Base-by-base conservation (phyloP, 2,329 filamentous ascomycete species). In the Ascosphaera aggregata region DNA sequence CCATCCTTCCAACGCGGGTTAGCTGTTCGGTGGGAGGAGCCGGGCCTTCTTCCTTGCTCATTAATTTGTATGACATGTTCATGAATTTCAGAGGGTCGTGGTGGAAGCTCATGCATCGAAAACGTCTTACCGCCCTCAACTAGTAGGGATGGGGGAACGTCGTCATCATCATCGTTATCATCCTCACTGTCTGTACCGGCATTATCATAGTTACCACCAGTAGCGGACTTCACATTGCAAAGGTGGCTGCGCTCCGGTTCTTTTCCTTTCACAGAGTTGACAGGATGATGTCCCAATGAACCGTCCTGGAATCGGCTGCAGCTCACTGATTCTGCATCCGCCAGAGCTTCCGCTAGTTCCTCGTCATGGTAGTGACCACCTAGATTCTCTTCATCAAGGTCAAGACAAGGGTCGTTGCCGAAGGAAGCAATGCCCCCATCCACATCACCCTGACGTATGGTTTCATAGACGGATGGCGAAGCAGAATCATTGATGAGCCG, bases 71-170 rank as follows among this genome's bases (percentile, higher is more conserved):
- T 16, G 38, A 37, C 24, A 32, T 3, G 34, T 32, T 35, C 34
- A 16, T 32, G 36, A 30, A 11, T 37, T 36, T 34, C 34, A 37
- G 32, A 34, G 16, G 41, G 37, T 18, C 20, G 20, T 3, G 13
- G 30, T 13, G 32, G 18, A 19, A 18, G 31, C 3, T 18, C n/a
- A 16, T 18, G n/a, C 34, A 35, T 16, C 9, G 34, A 15, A 16
- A 16, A 8, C 5, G 34, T 57, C 42, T 50, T 57, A 44, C 53
- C 52, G 35, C 57, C 58, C 54, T 76, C 72, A 31, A 75, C 58
- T 20, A 77, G 55, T 30, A 77, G 55, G 7, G 73, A 76, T 40
- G 65, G 65, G 2, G 73, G 73, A 2, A 77, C 72, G 47, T 75
- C 71, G 38, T 73, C 69, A 47, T 74, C 69, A 27, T 66, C 63